Evolutionary conservation across 306 rosid species (phyloP), one percentile per base, ranked within the genome.

Genomic region (Albizia julibrissin): DNA sequence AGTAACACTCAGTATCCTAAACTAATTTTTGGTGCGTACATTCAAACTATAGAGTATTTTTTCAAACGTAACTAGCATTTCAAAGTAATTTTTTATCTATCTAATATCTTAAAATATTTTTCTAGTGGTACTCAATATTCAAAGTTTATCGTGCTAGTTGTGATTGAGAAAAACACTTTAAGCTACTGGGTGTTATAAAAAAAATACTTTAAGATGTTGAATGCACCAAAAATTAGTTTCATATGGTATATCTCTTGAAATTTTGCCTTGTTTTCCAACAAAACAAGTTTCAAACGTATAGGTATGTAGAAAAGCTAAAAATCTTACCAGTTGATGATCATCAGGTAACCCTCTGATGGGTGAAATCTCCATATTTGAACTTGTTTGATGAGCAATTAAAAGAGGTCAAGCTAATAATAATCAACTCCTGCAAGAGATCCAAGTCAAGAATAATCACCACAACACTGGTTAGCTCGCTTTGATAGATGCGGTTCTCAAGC

Each of bases 341-440:
- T 92, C 92, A 89, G 90, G 80, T 49, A 85, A 79, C 47, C 80
- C 91, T 84, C 85, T 80, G 76, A 81, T 69, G 22, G 93, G 83
- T 26, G 95, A 81, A 77, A 86, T 86, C 72, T 89, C 97, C 98
- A 92, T 92, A 19, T 42, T 82, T 71, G 58, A 79, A 43, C 84
- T 43, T 69, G 72, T 80, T 4, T 62, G 0, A 1, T 56, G 1
- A 2, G 62, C 49, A 50, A 69, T 76, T 31, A 82, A 78, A 76
- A 71, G 70, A 58, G 71, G 72, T 79, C 72, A 74, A 79, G 47
- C 58, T 69, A 84, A 64, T 29, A 12, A 13, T 75, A 46, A 5
- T 37, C 1, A 46, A 21, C 12, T 76, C 86, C 89, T 82, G 76
- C 56, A 77, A 65, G 76, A 58, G 64, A 80, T 49, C 21, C 2